Evolutionary conservation across 352 stramenopile species (phyloP).

Genomic region (Globisporangium splendens): DNA sequence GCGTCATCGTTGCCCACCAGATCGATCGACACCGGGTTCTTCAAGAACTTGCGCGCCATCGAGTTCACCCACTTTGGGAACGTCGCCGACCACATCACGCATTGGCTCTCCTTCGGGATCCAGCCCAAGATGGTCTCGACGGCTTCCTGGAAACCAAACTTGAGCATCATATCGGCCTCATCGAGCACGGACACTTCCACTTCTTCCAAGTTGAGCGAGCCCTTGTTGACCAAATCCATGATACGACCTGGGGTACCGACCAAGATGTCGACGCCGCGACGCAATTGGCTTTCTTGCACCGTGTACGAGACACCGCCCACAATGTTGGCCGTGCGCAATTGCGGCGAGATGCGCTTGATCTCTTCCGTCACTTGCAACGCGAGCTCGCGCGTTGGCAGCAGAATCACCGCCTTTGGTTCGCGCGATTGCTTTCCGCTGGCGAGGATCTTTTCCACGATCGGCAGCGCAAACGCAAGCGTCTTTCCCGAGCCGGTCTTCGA

Average conservation of each 20-base stretch:
- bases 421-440: slow-evolving; percentile 26
- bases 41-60: slow-evolving; percentile 93
- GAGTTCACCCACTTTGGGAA: slow-evolving; percentile 94
- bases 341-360: slow-evolving; percentile 76
- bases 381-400: slow-evolving; percentile 97
- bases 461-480: slow-evolving; percentile 61
- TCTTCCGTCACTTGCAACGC: slow-evolving; percentile 96
- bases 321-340: slow-evolving; percentile 89
- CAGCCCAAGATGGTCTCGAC: slow-evolving; percentile 93
- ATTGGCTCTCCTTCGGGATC: slow-evolving; percentile 80
- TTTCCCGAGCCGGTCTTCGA: slow-evolving; percentile 83
- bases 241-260: slow-evolving; percentile 96
- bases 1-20: slow-evolving; percentile 89
- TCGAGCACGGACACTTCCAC: slow-evolving; percentile 93
- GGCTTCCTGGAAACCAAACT: slow-evolving; percentile 98
- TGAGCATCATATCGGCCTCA: slow-evolving; percentile 98
- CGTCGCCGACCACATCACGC: slow-evolving; percentile 96
- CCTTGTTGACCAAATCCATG: slow-evolving; percentile 95
- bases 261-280: slow-evolving; percentile 91
- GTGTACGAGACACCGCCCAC: slow-evolving; percentile 94
- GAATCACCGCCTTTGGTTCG: slow-evolving; percentile 90
- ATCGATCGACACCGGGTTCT: slow-evolving; percentile 92
- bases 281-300: slow-evolving; percentile 88
- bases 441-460: slow-evolving; percentile 73
- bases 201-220: slow-evolving; percentile 86